Conservation (phyloP, 768 basidiomycete genomes). For the Multifurca ochricompacta region DNA sequence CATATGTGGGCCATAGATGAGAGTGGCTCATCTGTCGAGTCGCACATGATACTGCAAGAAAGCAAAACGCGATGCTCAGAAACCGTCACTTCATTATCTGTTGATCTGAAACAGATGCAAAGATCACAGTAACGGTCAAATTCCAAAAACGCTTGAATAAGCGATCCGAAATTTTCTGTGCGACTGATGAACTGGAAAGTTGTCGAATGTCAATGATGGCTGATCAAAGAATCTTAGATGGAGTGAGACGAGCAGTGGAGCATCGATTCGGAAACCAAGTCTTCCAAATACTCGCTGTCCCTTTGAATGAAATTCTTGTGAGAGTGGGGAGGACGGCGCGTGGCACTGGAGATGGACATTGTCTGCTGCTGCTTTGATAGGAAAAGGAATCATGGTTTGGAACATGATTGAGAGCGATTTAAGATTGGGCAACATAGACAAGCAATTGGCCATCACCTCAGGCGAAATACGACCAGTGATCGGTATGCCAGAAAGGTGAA, state of each 20-base stretch:
- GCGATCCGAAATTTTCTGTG: not conserved
- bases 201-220: not conserved
- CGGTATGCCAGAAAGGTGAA: constrained; percentile 3
- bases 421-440: not conserved
- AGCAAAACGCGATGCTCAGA: too few relatives aligned
- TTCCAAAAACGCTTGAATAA: not conserved
- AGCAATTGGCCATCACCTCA: not conserved
- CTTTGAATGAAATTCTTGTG: not conserved
- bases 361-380: not conserved
- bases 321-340: not conserved
- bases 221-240: not conserved
- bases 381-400: not conserved
- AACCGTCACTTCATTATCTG: too few relatives aligned
- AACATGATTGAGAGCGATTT: not conserved
- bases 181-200: not conserved
- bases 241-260: not conserved
- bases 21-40: too few relatives aligned
- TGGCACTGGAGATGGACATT: not conserved
- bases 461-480: not conserved
- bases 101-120: too few relatives aligned
- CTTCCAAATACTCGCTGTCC: not conserved
- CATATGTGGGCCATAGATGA: too few relatives aligned
- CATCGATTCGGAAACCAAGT: not conserved
- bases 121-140: not conserved
- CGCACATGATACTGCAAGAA: too few relatives aligned